These are phyloP conservation scores for Pichia norvegensis DNA, from an alignment of 1,139 yeast species.

Conservation along the genomic window DNA sequence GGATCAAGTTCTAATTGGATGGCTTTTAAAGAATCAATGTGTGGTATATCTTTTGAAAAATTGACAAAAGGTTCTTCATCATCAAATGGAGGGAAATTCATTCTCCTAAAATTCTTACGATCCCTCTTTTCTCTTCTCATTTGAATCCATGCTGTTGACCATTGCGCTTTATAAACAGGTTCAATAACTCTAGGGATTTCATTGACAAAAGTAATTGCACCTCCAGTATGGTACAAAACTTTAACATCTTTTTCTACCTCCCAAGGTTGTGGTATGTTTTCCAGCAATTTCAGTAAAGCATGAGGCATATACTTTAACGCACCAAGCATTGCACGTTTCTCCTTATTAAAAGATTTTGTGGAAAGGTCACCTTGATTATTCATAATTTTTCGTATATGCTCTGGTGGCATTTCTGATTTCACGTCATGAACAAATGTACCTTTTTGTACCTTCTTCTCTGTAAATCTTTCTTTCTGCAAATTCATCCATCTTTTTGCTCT, in stretches of 20 bases:
- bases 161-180: slow-evolving; percentile 86
- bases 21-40: slow-evolving; percentile 62
- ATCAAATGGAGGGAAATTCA: slow-evolving; percentile 93
- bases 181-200: slow-evolving; percentile 89
- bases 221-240: slow-evolving; percentile 83
- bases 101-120: slow-evolving; percentile 78
- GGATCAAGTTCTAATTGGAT: slow-evolving; percentile 58
- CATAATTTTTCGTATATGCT: slow-evolving; percentile 80
- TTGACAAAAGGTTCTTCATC: slow-evolving; percentile 93
- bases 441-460: slow-evolving; percentile 28
- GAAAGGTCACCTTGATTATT: slow-evolving; percentile 82
- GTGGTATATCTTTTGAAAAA: slow-evolving; percentile 73
- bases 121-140: slow-evolving; percentile 95
- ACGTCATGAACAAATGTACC: slow-evolving; percentile 46
- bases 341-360: slow-evolving; percentile 72
- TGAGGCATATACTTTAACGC: slow-evolving; percentile 94
- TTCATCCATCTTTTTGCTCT: slow-evolving; percentile 59
- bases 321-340: slow-evolving; percentile 82
- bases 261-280: slow-evolving; percentile 99
- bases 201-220: slow-evolving; percentile 93
- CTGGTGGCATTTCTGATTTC: slow-evolving; percentile 88
- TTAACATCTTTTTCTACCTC: slow-evolving; percentile 78
- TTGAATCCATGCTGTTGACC: slow-evolving; percentile 89
- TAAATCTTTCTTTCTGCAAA: slow-evolving; percentile 50
- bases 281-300: slow-evolving; percentile 79